A percentile compares a stretch with the other conserved stretches of the same genome.
Conservation (phyloP, 2,329 filamentous ascomycete species). For the Paraphaeosphaeria minitans region DNA sequence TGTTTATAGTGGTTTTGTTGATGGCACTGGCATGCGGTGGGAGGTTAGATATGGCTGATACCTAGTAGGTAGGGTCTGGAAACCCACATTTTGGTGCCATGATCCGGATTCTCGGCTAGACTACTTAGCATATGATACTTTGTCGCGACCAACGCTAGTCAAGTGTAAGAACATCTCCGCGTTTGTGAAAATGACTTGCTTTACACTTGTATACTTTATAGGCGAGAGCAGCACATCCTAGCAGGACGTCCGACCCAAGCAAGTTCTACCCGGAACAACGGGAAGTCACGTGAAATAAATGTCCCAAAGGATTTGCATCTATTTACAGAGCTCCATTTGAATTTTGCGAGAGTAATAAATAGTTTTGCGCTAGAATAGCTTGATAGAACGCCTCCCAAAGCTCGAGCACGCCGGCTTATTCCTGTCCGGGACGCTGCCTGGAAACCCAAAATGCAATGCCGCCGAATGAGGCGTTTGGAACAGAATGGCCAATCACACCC, state of each 20-base stretch:
- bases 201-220: background rate
- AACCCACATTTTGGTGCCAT: too few species aligned
- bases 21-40: too few species aligned
- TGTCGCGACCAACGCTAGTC: too few species aligned
- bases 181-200: background rate
- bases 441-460: background rate
- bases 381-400: background rate
- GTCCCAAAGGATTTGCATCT: background rate
- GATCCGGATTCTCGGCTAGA: too few species aligned
- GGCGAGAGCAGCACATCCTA: background rate
- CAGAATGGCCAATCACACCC: background rate
- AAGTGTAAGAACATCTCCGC: background rate
- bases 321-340: background rate
- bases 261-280: too few species aligned
- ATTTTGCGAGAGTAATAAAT: background rate
- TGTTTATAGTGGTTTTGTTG: too few species aligned
- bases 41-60: too few species aligned
- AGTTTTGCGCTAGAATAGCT: background rate
- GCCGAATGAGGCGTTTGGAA: background rate
- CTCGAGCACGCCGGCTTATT: background rate
- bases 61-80: too few species aligned
- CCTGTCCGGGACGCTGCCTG: background rate
- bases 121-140: too few species aligned
- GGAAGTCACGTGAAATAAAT: too few species aligned
- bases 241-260: too few species aligned